These are phyloP conservation scores for Herpetomonas muscarum DNA, from an alignment of 208 protist genomes.

Conservation along the genomic window DNA sequence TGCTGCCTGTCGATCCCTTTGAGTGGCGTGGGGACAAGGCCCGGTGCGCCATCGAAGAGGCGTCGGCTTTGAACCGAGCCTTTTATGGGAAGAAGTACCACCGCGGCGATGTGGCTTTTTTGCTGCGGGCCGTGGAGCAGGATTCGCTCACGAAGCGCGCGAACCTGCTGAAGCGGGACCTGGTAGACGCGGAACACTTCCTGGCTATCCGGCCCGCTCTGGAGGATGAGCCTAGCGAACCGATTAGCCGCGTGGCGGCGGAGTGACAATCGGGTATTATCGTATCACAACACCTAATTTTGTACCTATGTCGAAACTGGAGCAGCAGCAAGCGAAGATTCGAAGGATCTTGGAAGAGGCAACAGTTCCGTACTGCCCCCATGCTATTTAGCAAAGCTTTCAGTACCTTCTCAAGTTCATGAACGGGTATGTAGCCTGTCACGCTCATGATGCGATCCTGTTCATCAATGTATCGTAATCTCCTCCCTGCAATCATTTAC, in stretches of 20 bases:
- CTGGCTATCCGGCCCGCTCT: slow-evolving; percentile 40
- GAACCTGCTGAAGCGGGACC: slow-evolving; percentile 54
- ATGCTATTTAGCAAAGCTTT: too few relatives aligned
- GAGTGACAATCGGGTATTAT: not conserved
- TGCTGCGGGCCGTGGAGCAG: slow-evolving; percentile 64
- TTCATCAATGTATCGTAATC: too few relatives aligned
- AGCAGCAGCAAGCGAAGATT: too few relatives aligned
- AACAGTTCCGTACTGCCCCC: too few relatives aligned
- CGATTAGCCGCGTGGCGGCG: not conserved
- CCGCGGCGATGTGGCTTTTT: slow-evolving; percentile 54
- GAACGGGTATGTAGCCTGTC: too few relatives aligned
- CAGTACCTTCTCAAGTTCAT: too few relatives aligned
- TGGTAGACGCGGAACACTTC: slow-evolving; percentile 76
- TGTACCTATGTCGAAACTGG: too few relatives aligned
- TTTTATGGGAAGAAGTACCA: slow-evolving; percentile 87
- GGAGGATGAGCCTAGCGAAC: slow-evolving; percentile 22
- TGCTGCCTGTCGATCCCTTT: slow-evolving; percentile 80
- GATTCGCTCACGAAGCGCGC: slow-evolving; percentile 67
- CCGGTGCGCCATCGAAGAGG: slow-evolving; percentile 65
- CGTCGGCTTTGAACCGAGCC: slow-evolving; percentile 51
- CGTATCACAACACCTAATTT: not conserved
- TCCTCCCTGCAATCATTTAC: too few relatives aligned
- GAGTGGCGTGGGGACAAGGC: slow-evolving; percentile 80
- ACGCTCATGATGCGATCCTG: too few relatives aligned
- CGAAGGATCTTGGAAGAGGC: too few relatives aligned